Conservation (phyloP, 2,329 filamentous ascomycete species). For the Fragosphaeria purpurea region DNA sequence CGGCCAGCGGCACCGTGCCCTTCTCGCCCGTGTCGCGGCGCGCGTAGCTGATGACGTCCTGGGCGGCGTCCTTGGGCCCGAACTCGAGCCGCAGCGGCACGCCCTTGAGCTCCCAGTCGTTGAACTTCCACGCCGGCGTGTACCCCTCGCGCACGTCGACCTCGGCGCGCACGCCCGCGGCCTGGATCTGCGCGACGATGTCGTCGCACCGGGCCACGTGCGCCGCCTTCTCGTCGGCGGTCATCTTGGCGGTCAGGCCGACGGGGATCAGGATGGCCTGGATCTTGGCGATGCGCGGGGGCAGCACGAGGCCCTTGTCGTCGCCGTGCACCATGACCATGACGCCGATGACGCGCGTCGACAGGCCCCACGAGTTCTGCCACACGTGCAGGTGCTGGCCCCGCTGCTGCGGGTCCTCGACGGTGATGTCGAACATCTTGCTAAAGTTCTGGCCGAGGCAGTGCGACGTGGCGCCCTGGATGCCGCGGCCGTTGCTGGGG, state of each 20-base stretch:
- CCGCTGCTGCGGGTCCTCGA: constrained; percentile 81
- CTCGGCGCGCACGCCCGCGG: constrained; percentile 66
- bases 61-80: constrained; percentile 85
- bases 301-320: constrained; percentile 87
- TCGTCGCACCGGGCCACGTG: constrained; percentile 67
- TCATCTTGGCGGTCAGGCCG: constrained; percentile 81
- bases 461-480: constrained; percentile 93
- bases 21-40: constrained; percentile 84
- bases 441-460: constrained; percentile 95
- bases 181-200: constrained; percentile 58
- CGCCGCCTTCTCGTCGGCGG: constrained; percentile 65
- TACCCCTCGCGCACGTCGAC: constrained; percentile 83
- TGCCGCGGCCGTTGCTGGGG: constrained; percentile 87
- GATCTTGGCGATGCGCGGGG: constrained; percentile 76
- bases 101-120: constrained; percentile 96
- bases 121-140: constrained; percentile 95
- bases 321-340: constrained; percentile 99
- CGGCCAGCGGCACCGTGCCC: constrained; percentile 63
- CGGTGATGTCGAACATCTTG: constrained; percentile 96
- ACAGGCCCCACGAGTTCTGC: constrained; percentile 99
- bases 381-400: constrained; percentile 77
- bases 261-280: constrained; percentile 87
- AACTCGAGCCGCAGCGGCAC: constrained; percentile 91
- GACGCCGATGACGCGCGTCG: constrained; percentile 92
- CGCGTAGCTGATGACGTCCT: constrained; percentile 72